These are phyloP conservation scores for Phytophthora pseudosyringae DNA, from an alignment of 352 stramenopile species.

Conservation along the genomic window DNA sequence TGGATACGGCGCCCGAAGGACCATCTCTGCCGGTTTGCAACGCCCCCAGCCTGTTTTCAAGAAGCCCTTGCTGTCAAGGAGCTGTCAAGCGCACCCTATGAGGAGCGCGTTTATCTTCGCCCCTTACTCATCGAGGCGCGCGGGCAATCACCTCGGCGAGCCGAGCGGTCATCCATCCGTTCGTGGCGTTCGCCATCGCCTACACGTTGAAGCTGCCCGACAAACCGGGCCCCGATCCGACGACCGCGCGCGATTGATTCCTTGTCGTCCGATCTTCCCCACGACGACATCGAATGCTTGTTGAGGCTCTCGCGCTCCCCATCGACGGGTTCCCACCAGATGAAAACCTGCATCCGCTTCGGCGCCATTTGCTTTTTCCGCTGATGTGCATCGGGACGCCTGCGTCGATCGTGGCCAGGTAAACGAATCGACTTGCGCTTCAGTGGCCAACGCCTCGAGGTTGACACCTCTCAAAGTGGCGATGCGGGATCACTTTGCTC, in stretches of 20 bases:
- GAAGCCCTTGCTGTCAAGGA: conserved; percentile 24
- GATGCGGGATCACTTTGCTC: conserved; percentile 5
- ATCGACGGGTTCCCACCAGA: conserved; percentile 19
- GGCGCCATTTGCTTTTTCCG: conserved; percentile 25
- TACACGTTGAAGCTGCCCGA: conserved; percentile 27
- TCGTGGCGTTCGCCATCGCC: conserved; percentile 12
- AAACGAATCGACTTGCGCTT: not conserved
- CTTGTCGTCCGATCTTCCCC: not conserved
- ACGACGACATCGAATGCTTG: not conserved
- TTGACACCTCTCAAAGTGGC: conserved; percentile 6
- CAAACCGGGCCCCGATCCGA: conserved; percentile 11
- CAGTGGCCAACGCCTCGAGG: not conserved
- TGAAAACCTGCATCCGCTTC: conserved; percentile 16
- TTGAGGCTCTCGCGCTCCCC: conserved; percentile 1
- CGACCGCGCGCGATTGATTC: conserved; percentile 13
- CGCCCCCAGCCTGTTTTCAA: conserved; percentile 30
- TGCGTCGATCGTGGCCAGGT: not conserved
- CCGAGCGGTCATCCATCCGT: too few relatives aligned
- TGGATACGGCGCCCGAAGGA: conserved; percentile 15
- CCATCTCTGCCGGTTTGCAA: conserved; percentile 28
- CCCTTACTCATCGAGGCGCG: too few relatives aligned
- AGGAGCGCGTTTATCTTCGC: conserved; percentile 1
- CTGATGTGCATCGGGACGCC: conserved; percentile 11
- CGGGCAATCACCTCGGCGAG: too few relatives aligned
- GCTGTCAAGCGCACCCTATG: conserved; percentile 16